A percentile compares a stretch with the other conserved stretches of the same genome.
phyloP scores from a whole-genome alignment of 129 eudicot species.

The Flaveria brownii region DNA sequence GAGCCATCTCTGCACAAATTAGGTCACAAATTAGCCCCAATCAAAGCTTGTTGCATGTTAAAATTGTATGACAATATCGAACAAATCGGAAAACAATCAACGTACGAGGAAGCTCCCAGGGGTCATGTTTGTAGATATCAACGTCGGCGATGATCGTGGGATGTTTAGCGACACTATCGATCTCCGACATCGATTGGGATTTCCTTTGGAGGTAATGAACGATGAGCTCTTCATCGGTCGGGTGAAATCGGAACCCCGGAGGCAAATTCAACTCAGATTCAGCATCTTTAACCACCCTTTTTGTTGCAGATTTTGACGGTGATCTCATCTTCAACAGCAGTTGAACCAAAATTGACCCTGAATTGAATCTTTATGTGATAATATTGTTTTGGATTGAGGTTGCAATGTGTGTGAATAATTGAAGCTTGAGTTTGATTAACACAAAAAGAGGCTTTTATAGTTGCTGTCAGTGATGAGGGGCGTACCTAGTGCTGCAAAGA shows the following conservation, averaged over 20 bases:
- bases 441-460: too few relatives aligned
- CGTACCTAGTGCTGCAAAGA: too few relatives aligned
- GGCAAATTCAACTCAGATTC: constrained; percentile 41
- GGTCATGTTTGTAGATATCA: constrained; percentile 42
- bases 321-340: constrained; percentile 29
- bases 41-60: background rate
- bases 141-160: constrained; percentile 34
- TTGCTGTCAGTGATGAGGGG: too few relatives aligned
- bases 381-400: too few relatives aligned
- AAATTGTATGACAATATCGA: too few relatives aligned
- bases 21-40: background rate
- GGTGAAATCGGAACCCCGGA: constrained; percentile 44
- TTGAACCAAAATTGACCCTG: too few relatives aligned
- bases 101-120: constrained; percentile 36
- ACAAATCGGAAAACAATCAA: too few relatives aligned
- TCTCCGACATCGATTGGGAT: constrained; percentile 1
- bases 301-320: constrained; percentile 13
- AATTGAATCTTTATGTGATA: background rate
- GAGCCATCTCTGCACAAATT: constrained; percentile 29
- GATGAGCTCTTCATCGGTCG: constrained; percentile 42
- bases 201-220: constrained; percentile 32
- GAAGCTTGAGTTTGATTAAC: background rate
- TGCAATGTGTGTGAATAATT: too few relatives aligned
- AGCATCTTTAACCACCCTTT: constrained; percentile 30
- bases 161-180: background rate